Base-by-base conservation (phyloP, 108 stramenopile species). In the Aurantiochytrium sp. region DNA sequence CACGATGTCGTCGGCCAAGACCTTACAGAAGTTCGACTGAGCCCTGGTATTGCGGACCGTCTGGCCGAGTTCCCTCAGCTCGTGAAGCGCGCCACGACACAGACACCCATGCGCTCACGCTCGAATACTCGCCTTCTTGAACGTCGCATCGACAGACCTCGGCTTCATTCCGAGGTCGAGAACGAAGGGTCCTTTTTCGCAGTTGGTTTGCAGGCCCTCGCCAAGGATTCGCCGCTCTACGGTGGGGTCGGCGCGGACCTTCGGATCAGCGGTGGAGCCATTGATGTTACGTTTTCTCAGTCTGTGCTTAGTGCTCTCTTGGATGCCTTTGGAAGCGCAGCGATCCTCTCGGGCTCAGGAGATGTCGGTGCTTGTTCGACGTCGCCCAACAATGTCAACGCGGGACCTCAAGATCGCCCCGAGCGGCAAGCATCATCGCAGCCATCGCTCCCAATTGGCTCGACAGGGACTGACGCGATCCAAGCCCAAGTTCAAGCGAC, bases 201-300 rank as follows among this genome's bases (percentile, higher is more conserved):
- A 12, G 18, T 83, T 12, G 76, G 51, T 4, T 23, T 83, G 8
- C 45, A 35, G 6, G 76, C 76, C 45, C 49, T 53, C n/a, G 76
- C 76, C 76, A 83, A 83, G 28, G 76, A 83, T 53, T 83, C 76
- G 18, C 76, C 76, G 19, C 45, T 83, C 5, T 83, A 83, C 51
- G 45, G 49, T 12, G 76, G 76, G 6, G 51, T 83, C 19, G 76
- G 76, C 6, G 76, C 51, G 16, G 49, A 83, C n/a, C 49, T 83
- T n/a, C 49, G 49, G 19, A 23, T 83, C 25, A 23, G n/a, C 49
- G 25, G 19, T 18, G 76, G 76, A 6, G n/a, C 45, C 2, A 25
- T 83, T 2, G 49, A 83, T 35, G 49, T 83, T 6, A 83, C 76
- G 6, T 47, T 83, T 35, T 53, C 45, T 6, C 76, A 83, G 76